Evolutionary conservation across 2,329 filamentous ascomycete genomes (phyloP), one percentile per base, ranked within the genome.

Genomic region (Laburnicola sp.): DNA sequence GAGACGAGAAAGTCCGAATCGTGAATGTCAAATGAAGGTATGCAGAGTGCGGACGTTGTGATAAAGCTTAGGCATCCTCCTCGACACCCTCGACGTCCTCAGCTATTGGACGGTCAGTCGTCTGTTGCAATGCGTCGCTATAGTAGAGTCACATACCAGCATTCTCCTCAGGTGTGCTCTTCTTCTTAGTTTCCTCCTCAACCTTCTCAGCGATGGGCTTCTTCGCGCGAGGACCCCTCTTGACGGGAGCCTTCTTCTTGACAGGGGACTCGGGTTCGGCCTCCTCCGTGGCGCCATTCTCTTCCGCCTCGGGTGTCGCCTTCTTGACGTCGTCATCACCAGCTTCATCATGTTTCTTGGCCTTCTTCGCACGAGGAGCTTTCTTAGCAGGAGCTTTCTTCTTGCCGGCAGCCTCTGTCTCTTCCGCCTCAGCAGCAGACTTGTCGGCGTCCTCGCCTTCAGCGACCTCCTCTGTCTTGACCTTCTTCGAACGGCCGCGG

Each of bases 301-400:
- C 16, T 16, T 16, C 16, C 16, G 16, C 16, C 16, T 16, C 16
- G 16, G 16, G 16, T 16, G 16, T 16, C 16, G 16, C 16, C 16
- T 16, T 16, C 16, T 16, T 16, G 16, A 16, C 16, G 16, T 16
- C 16, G 16, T 16, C 16, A 16, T 16, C 16, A 16, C 16, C 16
- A 16, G 16, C 16, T 16, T 16, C 16, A 16, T 16, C 16, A 16
- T 16, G 16, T 16, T 44, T 56, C 60, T 66, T 68, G 32, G 31
- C 39, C 36, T 60, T 65, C 55, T 57, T 63, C 9, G 53, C 10
- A 38, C 58, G 53, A 37, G 47, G 49, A 16, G 16, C 16, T 16
- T 16, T 16, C 11, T 54, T 65, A 8, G 50, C 48, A 27, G 56
- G 35, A 3, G 50, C 46, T 48, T 56, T 56, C 54, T 60, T 58